These are phyloP conservation scores for Canariomyces notabilis DNA, from an alignment of 2,329 filamentous ascomycete genomes.

Conservation along the genomic window DNA sequence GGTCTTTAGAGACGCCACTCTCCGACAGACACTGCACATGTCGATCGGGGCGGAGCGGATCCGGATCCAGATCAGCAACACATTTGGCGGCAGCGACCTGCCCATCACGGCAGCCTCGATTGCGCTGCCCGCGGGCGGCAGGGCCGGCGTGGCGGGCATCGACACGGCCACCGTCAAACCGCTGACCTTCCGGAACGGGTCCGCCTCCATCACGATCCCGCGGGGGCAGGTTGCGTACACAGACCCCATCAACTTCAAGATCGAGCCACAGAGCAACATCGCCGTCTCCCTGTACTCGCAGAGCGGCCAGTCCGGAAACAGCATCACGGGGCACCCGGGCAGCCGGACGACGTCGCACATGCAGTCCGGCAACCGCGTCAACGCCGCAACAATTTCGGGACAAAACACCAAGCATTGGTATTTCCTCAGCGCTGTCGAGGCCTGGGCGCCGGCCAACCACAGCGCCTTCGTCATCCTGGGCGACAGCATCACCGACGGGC, in stretches of 20 bases:
- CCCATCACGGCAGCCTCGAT: conserved; percentile 56
- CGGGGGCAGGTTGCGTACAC: conserved; percentile 54
- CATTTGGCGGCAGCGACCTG: conserved; percentile 56
- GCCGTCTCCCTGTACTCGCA: conserved; percentile 55
- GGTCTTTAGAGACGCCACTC: conserved; percentile 57
- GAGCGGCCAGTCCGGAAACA: conserved; percentile 49
- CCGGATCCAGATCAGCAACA: conserved; percentile 60
- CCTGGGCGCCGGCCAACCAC: conserved; percentile 40
- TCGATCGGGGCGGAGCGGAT: conserved; percentile 52
- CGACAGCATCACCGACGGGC: conserved; percentile 64
- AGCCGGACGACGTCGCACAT: conserved; percentile 59
- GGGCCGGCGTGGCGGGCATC: conserved; percentile 49
- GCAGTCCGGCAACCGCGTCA: conserved; percentile 52
- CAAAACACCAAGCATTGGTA: conserved; percentile 44
- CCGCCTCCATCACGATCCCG: conserved; percentile 46
- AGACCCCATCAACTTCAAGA: conserved; percentile 53
- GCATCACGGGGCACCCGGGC: conserved; percentile 60
- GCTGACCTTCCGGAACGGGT: conserved; percentile 53
- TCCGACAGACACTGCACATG: conserved; percentile 61
- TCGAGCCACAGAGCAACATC: conserved; percentile 47
- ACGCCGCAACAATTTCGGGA: conserved; percentile 42
- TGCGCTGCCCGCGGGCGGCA: conserved; percentile 49
- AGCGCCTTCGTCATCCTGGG: conserved; percentile 52
- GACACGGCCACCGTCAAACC: conserved; percentile 46
- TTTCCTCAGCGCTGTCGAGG: conserved; percentile 57